A percentile compares a stretch with the other conserved stretches of the same genome.
Evolutionary conservation across 805 yeast genomes (phyloP).

Genomic region (Candida montana): DNA sequence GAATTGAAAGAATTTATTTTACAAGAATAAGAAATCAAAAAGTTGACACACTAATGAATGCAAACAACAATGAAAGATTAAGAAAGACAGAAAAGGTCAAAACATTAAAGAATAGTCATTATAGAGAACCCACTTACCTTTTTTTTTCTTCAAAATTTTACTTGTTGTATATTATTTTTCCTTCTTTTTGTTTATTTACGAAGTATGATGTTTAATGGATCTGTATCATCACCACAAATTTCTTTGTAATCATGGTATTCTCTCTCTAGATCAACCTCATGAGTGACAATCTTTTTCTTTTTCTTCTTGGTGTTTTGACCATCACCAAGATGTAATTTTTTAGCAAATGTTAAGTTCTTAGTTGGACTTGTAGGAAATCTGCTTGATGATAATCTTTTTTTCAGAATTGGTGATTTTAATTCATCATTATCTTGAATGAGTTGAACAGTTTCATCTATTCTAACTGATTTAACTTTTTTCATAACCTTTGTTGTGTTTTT

Average conservation of each 20-base stretch:
- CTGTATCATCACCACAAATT: conserved; percentile 14
- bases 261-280: neutral
- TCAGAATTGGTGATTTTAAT: neutral
- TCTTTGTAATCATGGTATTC: conserved; percentile 7
- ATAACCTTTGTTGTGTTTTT: neutral
- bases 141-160: neutral
- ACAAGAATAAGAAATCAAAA: conserved; percentile 22
- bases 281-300: conserved; percentile 4
- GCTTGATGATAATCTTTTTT: neutral
- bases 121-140: neutral
- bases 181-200: neutral
- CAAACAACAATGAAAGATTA: no score
- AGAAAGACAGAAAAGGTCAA: neutral
- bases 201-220: conserved; percentile 17
- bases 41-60: no score
- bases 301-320: neutral
- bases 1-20: conserved; percentile 77
- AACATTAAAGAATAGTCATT: neutral
- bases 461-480: neutral
- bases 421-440: neutral
- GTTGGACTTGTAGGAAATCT: neutral
- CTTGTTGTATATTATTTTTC: neutral
- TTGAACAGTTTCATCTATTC: neutral
- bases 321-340: neutral
- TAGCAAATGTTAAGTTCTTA: neutral